These are phyloP conservation scores for Ramaria rubella DNA, from an alignment of 768 basidiomycete species.

Conservation along the genomic window DNA sequence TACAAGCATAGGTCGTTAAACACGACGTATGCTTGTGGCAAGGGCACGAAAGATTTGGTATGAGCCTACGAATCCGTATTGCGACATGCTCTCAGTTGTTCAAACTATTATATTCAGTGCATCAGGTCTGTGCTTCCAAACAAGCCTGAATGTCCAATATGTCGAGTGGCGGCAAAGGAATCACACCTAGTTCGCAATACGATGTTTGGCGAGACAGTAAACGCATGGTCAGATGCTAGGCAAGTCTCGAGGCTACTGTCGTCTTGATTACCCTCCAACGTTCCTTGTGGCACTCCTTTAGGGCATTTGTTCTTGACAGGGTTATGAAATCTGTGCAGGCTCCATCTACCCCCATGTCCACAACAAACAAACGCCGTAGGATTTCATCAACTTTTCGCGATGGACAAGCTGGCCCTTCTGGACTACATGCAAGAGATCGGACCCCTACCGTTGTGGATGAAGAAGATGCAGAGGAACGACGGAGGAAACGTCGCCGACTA, in stretches of 20 bases:
- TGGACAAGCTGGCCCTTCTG: background rate
- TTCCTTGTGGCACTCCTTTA: slow-evolving; percentile 17
- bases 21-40: too few relatives aligned
- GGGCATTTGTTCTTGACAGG: slow-evolving; percentile 39
- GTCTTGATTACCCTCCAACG: background rate
- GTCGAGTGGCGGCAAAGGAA: slow-evolving; percentile 49
- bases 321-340: slow-evolving; percentile 28
- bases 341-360: background rate
- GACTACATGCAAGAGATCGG: background rate
- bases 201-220: slow-evolving; percentile 61
- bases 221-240: slow-evolving; percentile 71
- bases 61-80: too few relatives aligned
- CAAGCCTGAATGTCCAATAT: slow-evolving; percentile 68
- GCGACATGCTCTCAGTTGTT: background rate
- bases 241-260: slow-evolving; percentile 21
- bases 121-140: slow-evolving; percentile 18
- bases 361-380: background rate
- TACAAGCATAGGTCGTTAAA: too few relatives aligned
- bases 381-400: background rate
- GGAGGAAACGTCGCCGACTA: background rate
- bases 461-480: background rate
- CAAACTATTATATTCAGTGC: background rate
- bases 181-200: slow-evolving; percentile 59
- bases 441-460: background rate
- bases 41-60: too few relatives aligned